phyloP scores from a whole-genome alignment of 179 eudicot species.

The Beta macrorhiza region DNA sequence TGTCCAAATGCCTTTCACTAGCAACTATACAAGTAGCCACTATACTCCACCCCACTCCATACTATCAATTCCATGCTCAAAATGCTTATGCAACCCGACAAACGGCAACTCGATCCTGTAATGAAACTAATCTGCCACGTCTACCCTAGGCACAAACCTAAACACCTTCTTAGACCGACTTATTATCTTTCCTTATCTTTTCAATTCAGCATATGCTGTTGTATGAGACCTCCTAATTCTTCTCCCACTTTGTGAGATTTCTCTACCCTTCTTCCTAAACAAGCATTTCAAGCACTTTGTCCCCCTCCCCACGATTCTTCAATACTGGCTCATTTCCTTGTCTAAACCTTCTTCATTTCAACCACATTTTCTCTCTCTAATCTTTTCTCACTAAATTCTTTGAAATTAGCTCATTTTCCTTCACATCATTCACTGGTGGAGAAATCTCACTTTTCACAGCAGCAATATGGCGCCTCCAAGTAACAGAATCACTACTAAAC shows the following conservation, averaged over 20 bases:
- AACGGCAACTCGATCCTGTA: constrained; percentile 37
- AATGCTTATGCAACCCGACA: constrained; percentile 26
- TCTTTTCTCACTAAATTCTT: not conserved
- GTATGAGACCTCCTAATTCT: constrained; percentile 17
- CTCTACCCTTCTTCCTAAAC: constrained; percentile 28
- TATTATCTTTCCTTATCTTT: not conserved
- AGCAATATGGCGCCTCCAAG: not conserved
- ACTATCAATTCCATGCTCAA: constrained; percentile 39
- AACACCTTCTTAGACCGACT: not conserved
- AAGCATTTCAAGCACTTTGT: not conserved
- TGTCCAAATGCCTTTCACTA: constrained; percentile 35
- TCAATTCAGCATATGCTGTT: constrained; percentile 11
- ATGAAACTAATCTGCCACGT: constrained; percentile 45
- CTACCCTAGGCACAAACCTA: constrained; percentile 49
- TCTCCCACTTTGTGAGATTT: constrained; percentile 6
- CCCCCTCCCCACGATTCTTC: not conserved
- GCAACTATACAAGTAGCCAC: constrained; percentile 49
- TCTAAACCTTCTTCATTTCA: not conserved
- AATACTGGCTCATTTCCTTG: too few relatives aligned
- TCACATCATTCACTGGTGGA: not conserved
- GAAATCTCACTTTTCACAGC: constrained; percentile 2
- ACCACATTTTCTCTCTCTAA: not conserved
- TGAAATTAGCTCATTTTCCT: not conserved
- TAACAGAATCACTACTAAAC: not conserved
- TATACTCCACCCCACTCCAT: constrained; percentile 15